These are phyloP conservation scores for Zasmidium angulare DNA, from an alignment of 2,329 filamentous ascomycete species.

Conservation along the genomic window DNA sequence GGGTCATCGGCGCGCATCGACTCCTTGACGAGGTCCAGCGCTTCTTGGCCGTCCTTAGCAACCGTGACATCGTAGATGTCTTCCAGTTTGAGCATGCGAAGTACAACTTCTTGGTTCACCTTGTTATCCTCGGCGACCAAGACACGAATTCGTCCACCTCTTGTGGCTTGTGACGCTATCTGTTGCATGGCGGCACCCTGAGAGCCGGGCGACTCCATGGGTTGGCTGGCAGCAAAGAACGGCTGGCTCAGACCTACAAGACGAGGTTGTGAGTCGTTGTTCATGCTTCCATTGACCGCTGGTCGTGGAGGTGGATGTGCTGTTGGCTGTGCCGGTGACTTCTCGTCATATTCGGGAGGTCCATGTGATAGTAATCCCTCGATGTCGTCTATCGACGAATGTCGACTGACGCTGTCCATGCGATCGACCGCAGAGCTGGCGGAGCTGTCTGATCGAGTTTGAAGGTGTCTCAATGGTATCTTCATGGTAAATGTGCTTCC, in stretches of 20 bases:
- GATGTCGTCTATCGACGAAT: constrained; percentile 18
- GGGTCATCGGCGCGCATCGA: constrained; percentile 64
- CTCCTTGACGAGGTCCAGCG: constrained; percentile 79
- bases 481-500: constrained; percentile 81
- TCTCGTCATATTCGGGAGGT: constrained; percentile 16
- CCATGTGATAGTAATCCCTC: constrained; percentile 15
- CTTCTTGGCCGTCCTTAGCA: constrained; percentile 65
- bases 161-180: constrained; percentile 61
- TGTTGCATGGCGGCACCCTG: constrained; percentile 66
- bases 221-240: constrained; percentile 63
- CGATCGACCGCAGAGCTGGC: constrained; percentile 38
- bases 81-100: constrained; percentile 71
- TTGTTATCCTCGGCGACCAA: constrained; percentile 81
- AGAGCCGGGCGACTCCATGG: constrained; percentile 55
- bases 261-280: constrained; percentile 67
- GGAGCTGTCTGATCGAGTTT: constrained; percentile 61
- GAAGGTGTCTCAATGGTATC: constrained; percentile 76
- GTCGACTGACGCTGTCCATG: constrained; percentile 13
- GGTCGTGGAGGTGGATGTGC: constrained; percentile 8
- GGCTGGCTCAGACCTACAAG: constrained; percentile 80
- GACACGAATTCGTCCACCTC: constrained; percentile 67
- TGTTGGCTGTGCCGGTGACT: constrained; percentile 25
- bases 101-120: constrained; percentile 56
- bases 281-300: constrained; percentile 38
- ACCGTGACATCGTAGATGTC: constrained; percentile 85